Conservation (phyloP, 768 basidiomycete genomes). For the Daedalea quercina region DNA sequence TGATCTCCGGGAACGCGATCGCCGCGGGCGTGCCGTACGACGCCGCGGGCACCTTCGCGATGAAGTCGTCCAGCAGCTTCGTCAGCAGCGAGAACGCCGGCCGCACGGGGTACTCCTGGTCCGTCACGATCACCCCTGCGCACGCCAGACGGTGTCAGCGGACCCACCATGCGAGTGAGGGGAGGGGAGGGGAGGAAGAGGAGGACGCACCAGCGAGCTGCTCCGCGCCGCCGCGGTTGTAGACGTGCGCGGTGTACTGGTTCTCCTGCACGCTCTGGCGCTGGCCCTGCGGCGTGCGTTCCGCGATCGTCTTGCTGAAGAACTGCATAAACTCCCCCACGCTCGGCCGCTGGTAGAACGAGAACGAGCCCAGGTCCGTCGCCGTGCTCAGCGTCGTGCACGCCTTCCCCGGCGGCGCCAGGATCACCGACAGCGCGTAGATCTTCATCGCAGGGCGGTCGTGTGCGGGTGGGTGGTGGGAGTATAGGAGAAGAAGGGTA, state of each 20-base stretch:
- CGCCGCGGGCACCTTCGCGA: conserved; percentile 67
- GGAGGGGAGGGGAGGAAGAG: neutral
- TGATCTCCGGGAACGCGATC: conserved; percentile 73
- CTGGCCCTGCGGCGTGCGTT: conserved; percentile 81
- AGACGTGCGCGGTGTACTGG: conserved; percentile 88
- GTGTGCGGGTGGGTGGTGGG: neutral
- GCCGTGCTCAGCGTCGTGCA: conserved; percentile 60
- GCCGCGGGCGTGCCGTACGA: conserved; percentile 57
- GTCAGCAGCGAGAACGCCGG: conserved; percentile 93
- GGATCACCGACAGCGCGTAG: conserved; percentile 69
- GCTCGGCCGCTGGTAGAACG: conserved; percentile 87
- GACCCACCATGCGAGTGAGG: neutral
- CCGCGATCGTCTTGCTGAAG: conserved; percentile 88
- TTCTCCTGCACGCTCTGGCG: conserved; percentile 94
- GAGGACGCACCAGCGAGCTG: conserved; percentile 66
- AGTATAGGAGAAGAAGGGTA: neutral
- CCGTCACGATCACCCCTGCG: conserved; percentile 85
- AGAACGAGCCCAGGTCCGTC: conserved; percentile 83
- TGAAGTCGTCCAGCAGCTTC: conserved; percentile 91
- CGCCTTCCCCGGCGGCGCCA: conserved; percentile 57
- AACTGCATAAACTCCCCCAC: conserved; percentile 92
- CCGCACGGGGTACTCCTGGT: conserved; percentile 93
- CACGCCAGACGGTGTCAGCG: conserved; percentile 1
- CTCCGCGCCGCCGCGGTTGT: conserved; percentile 84
- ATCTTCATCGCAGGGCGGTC: conserved; percentile 72